Conservation (phyloP, 2,329 filamentous ascomycete species). For the Fusarium hostae region DNA sequence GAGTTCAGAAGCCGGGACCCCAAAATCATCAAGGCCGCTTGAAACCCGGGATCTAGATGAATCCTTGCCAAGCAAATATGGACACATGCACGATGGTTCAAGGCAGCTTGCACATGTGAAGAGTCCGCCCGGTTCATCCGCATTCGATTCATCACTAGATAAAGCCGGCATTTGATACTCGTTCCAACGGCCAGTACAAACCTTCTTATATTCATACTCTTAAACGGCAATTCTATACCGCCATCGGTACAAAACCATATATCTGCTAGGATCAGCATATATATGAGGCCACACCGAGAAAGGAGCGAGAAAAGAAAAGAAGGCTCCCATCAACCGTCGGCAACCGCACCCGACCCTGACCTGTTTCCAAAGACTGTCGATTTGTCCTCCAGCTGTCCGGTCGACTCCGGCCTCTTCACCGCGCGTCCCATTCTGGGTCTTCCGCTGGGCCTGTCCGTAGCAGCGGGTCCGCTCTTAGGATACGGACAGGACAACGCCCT, state of each 20-base stretch:
- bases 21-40: slow-evolving; percentile 2
- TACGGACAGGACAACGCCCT: slow-evolving; percentile 13
- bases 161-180: background rate
- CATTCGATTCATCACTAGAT: background rate
- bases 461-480: slow-evolving; percentile 31
- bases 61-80: background rate
- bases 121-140: slow-evolving; percentile 11
- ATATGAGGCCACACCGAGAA: slow-evolving; percentile 4
- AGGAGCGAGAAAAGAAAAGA: slow-evolving; percentile 13
- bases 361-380: slow-evolving; percentile 11
- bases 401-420: slow-evolving; percentile 39
- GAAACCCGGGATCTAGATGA: slow-evolving; percentile 9
- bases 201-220: background rate
- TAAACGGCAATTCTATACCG: background rate
- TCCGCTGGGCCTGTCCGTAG: slow-evolving; percentile 31
- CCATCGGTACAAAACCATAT: background rate
- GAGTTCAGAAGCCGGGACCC: slow-evolving; percentile 16
- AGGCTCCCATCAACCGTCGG: slow-evolving; percentile 13
- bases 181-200: background rate
- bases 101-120: slow-evolving; percentile 8
- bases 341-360: slow-evolving; percentile 12
- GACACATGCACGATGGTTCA: background rate
- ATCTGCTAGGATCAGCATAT: background rate
- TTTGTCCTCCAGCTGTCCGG: slow-evolving; percentile 31
- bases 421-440: slow-evolving; percentile 25